A percentile compares a stretch with the other conserved stretches of the same genome.
Conservation (phyloP, 441 rosid species). For the Syzygium malaccense region DNA sequence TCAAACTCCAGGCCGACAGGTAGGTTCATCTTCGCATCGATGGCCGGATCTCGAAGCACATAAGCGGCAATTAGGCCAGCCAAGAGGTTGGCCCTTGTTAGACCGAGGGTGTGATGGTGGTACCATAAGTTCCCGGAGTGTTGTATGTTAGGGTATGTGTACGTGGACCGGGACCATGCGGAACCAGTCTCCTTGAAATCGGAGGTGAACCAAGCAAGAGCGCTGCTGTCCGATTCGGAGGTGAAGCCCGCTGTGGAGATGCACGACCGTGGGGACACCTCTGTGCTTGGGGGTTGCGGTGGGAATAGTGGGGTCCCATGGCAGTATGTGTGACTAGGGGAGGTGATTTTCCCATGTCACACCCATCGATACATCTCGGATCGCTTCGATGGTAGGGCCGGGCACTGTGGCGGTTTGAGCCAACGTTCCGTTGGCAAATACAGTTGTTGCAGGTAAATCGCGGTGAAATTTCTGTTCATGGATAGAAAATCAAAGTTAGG, state of each 20-base stretch:
- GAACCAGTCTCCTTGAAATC: constrained; percentile 55
- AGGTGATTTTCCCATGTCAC: constrained; percentile 83
- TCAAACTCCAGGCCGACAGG: constrained; percentile 59
- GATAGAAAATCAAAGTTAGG: neutral
- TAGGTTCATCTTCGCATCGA: constrained; percentile 47
- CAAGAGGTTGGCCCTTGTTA: constrained; percentile 75
- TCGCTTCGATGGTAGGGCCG: constrained; percentile 87
- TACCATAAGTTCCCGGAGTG: constrained; percentile 95
- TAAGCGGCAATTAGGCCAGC: constrained; percentile 82
- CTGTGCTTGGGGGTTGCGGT: constrained; percentile 38
- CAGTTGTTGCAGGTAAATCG: constrained; percentile 66
- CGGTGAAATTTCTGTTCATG: constrained; percentile 72
- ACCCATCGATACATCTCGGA: constrained; percentile 43
- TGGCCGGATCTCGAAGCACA: constrained; percentile 42
- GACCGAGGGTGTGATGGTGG: constrained; percentile 89
- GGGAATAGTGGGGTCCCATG: constrained; percentile 82
- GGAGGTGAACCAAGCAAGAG: constrained; percentile 67
- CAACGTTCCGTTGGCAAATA: constrained; percentile 71
- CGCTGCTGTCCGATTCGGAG: constrained; percentile 75
- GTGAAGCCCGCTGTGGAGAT: constrained; percentile 77
- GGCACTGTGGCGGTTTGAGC: constrained; percentile 55
- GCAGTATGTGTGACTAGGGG: constrained; percentile 73
- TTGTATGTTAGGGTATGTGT: constrained; percentile 55
- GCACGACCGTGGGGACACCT: constrained; percentile 88
- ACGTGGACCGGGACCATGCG: constrained; percentile 51